Evolutionary conservation across 805 yeast species (phyloP), one percentile per base, ranked within the genome.

Genomic region (Candida awuae): DNA sequence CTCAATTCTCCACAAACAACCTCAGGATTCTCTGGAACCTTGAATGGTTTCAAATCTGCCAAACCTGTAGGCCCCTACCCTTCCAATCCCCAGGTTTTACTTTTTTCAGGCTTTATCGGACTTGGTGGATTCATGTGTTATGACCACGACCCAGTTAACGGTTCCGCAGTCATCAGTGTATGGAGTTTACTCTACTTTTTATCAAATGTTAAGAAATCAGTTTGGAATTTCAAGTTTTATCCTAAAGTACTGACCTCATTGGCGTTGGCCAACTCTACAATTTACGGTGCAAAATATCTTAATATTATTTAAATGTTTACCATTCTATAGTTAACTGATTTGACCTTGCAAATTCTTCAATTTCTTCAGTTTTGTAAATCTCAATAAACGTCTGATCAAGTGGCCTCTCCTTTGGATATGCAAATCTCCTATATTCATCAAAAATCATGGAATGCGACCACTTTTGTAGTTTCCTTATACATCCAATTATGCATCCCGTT

Each of bases 301-400:
- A 29, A 33, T 12, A 8, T 31, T 19, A 29, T 41, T 32, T 35
- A 38, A 32, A 7, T 4, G 17, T 9, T 18, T 43, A 73, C 94
- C 94, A 84, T 43, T 61, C 56, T 38, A 85, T 56, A 7, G 94
- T 94, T 39, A 85, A 75, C 8, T 67, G 57, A 29, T 69, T 63
- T 29, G 66, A 56, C 5, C 52, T 50, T 5, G 87, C 87, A 47
- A 66, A 70, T 32, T 68, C 58, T 13, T 66, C 68, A n/a, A 84
- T 74, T 40, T 73, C 79, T 4, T 63, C 55, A 37, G 77, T 84
- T 51, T 87, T 81, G 56, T 83, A 90, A 67, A 86, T 67, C 62
- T 92, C 98, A 43, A 90, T 90, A 53, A 90, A 83, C 58, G 90
- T 96, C 58, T 87, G 96, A 62, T 92, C 98, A 66, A 92, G 68